Evolutionary conservation across 2,329 filamentous ascomycete species (phyloP), one percentile per base, ranked within the genome.

Genomic region (Ophiocordyceps robertsii): DNA sequence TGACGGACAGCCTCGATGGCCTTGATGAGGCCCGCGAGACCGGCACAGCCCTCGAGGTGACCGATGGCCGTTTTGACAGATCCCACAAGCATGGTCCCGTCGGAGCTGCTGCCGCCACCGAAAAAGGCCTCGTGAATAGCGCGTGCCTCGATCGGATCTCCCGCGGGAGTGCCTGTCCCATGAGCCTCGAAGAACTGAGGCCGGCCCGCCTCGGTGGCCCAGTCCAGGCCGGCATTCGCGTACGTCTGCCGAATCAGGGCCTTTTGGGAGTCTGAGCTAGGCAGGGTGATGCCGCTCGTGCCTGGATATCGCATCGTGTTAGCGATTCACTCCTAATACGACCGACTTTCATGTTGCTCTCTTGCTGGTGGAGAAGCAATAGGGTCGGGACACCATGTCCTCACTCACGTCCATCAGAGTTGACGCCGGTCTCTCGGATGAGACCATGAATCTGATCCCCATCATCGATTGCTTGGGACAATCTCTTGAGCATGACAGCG

Each of bases 401-500:
- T 21, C 11, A 37, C 33, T 41, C 27, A n/a, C 40, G 33, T 17
- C 69, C 70, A 43, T 72, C 68, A 29, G 59, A 47, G 43, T 65
- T 66, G n/a, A 59, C 46, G 5, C 51, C 57, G 1, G 57, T 61
- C 6, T 49, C 58, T 4, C 59, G 56, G 38, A 68, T 55, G 12
- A 65, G 46, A 19, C 51, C 53, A 31, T 58, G 45, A 24, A 65
- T 56, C 0, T 53, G 55, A 47, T 73, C 64, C 6, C 63, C 62
- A 41, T 68, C 67, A 11, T 49, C 46, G 2, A 70, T 37, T 0
- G 70, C 70, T 38, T 62, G 56, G 5, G 56, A 53, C 0, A 73
- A 53, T 0, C 55, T 58, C 52, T 73, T 74, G 5, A 74, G 44
- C 2, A 72, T 46, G 4, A 74, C 42, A 13, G 60, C 53, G 0